Percentiles rank a stretch among this genome's conserved stretches.
These are phyloP conservation scores for Coffea eugenioides DNA, from an alignment of 257 asterid genomes.

Conservation along the genomic window DNA sequence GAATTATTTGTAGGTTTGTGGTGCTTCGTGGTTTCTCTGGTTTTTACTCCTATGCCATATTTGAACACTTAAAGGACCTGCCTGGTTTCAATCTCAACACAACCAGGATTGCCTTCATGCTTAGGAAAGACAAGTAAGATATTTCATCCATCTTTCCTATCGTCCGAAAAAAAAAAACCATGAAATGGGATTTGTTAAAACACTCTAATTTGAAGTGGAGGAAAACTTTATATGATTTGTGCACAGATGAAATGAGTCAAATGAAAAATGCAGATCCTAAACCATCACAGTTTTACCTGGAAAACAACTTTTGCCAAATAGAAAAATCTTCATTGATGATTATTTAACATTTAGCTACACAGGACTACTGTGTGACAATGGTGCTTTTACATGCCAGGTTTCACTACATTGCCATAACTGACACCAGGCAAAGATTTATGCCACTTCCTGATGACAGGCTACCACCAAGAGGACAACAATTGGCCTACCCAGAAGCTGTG, in stretches of 20 bases:
- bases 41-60: slow-evolving; percentile 80
- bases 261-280: background rate
- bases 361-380: background rate
- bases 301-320: background rate
- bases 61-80: slow-evolving; percentile 52
- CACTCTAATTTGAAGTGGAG: background rate
- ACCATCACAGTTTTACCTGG: background rate
- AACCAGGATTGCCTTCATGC: slow-evolving; percentile 88
- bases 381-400: slow-evolving; percentile 41
- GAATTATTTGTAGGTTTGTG: slow-evolving; percentile 49
- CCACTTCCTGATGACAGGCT: slow-evolving; percentile 80
- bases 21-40: slow-evolving; percentile 72
- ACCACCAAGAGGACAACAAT: slow-evolving; percentile 56
- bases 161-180: background rate
- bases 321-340: background rate
- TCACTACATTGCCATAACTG: slow-evolving; percentile 77
- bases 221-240: background rate
- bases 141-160: background rate
- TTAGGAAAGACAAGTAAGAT: slow-evolving; percentile 69
- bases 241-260: background rate
- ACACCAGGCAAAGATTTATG: slow-evolving; percentile 72
- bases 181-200: background rate
- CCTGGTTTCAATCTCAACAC: slow-evolving; percentile 76
- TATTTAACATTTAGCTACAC: background rate
- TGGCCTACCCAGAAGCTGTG: slow-evolving; percentile 85